Percentiles rank a stretch among this genome's conserved stretches.
These are phyloP conservation scores for Agrocybe praecox DNA, from an alignment of 768 basidiomycete genomes.

Conservation along the genomic window DNA sequence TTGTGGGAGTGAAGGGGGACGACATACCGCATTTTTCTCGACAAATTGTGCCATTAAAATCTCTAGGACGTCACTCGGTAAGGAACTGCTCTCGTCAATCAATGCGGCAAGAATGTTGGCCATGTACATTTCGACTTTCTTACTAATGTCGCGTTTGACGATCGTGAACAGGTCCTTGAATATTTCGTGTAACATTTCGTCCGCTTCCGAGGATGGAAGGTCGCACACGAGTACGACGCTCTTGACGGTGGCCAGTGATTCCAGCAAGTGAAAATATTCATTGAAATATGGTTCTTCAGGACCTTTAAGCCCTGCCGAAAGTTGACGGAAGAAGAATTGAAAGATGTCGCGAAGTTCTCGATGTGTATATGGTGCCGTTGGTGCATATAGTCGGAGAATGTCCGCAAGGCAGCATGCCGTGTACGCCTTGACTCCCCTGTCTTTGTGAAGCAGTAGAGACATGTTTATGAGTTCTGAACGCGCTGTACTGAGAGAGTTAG, in stretches of 20 bases:
- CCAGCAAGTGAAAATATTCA: slow-evolving; percentile 94
- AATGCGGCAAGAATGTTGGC: slow-evolving; percentile 89
- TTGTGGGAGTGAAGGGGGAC: background rate
- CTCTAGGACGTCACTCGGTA: slow-evolving; percentile 84
- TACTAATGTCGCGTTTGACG: slow-evolving; percentile 68
- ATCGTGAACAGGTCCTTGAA: slow-evolving; percentile 85
- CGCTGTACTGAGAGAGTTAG: slow-evolving; percentile 64
- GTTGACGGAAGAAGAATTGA: slow-evolving; percentile 92
- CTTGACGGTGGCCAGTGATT: slow-evolving; percentile 92
- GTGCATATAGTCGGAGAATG: slow-evolving; percentile 90
- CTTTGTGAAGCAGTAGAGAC: slow-evolving; percentile 89
- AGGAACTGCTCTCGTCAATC: slow-evolving; percentile 79
- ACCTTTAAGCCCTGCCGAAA: slow-evolving; percentile 72
- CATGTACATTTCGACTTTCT: slow-evolving; percentile 85
- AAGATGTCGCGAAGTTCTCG: slow-evolving; percentile 93
- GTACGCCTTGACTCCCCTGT: slow-evolving; percentile 94
- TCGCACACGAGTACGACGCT: slow-evolving; percentile 94
- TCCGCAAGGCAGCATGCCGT: slow-evolving; percentile 95
- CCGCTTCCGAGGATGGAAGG: slow-evolving; percentile 82
- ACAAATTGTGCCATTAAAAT: slow-evolving; percentile 83
- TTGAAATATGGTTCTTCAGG: slow-evolving; percentile 84
- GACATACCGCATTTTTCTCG: slow-evolving; percentile 67
- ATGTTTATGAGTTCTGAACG: slow-evolving; percentile 81
- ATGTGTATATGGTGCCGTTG: slow-evolving; percentile 94
- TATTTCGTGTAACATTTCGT: slow-evolving; percentile 80